Conservation (phyloP, 495 filamentous ascomycete species). For the Lasiosphaeria hispida region DNA sequence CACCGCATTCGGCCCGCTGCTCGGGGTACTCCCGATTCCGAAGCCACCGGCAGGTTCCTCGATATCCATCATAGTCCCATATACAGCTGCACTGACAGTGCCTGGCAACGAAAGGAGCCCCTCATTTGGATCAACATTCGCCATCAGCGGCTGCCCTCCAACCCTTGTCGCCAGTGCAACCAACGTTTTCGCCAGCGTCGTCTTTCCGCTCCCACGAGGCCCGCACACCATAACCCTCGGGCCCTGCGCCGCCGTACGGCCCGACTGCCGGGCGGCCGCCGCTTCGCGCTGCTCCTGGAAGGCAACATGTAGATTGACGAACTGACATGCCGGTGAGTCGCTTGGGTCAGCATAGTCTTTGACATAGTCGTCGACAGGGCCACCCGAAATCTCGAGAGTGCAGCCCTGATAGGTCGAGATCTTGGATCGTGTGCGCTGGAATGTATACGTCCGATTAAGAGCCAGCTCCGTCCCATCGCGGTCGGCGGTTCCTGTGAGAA, state of each 20-base stretch:
- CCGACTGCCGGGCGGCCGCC: constrained; percentile 26
- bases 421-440: constrained; percentile 78
- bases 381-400: constrained; percentile 63
- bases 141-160: constrained; percentile 75
- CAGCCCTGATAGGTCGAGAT: constrained; percentile 93
- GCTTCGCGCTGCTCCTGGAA: constrained; percentile 65
- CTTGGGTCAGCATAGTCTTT: constrained; percentile 68
- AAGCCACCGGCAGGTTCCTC: constrained; percentile 69
- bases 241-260: constrained; percentile 38
- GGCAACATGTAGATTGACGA: constrained; percentile 84
- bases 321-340: constrained; percentile 79
- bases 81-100: constrained; percentile 77
- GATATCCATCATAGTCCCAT: constrained; percentile 81
- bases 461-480: constrained; percentile 95
- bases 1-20: constrained; percentile 79
- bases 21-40: constrained; percentile 81
- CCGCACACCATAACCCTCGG: constrained; percentile 86
- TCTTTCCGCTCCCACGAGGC: constrained; percentile 79
- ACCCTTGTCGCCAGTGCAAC: constrained; percentile 75
- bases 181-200: constrained; percentile 75
- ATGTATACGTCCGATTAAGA: constrained; percentile 73
- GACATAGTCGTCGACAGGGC: constrained; percentile 41
- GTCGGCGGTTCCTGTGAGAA: constrained; percentile 82
- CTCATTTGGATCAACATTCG: constrained; percentile 83
- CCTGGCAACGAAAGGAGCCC: constrained; percentile 84